These are phyloP conservation scores for Penicillium argentinense DNA, from an alignment of 495 filamentous ascomycete genomes.

Conservation along the genomic window DNA sequence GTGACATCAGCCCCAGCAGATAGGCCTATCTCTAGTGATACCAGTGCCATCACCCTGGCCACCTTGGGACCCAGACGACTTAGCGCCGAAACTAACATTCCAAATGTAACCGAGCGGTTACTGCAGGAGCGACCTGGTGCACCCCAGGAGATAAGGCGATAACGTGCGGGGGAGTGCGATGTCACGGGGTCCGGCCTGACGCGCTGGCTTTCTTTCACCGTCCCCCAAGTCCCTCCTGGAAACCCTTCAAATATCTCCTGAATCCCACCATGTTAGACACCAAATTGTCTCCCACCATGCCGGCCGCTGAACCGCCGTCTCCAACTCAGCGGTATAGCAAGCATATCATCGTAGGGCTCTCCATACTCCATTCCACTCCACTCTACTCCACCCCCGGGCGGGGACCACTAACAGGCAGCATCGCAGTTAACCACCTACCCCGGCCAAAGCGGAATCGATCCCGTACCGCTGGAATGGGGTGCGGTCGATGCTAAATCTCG, in stretches of 20 bases:
- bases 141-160: slow-evolving; percentile 32
- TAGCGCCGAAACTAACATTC: too few relatives aligned
- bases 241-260: too few relatives aligned
- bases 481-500: slow-evolving; percentile 67
- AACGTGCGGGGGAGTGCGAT: slow-evolving; percentile 24
- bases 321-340: slow-evolving; percentile 36
- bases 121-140: too few relatives aligned
- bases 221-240: too few relatives aligned
- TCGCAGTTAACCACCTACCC: slow-evolving; percentile 84
- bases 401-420: not conserved
- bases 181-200: slow-evolving; percentile 1
- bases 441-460: slow-evolving; percentile 89
- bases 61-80: too few relatives aligned
- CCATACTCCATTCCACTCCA: too few relatives aligned
- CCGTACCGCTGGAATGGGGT: slow-evolving; percentile 87
- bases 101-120: too few relatives aligned
- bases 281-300: slow-evolving; percentile 19
- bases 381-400: too few relatives aligned
- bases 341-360: slow-evolving; percentile 41
- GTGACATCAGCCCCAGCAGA: too few relatives aligned
- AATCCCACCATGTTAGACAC: slow-evolving; percentile 20
- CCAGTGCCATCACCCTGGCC: too few relatives aligned
- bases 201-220: too few relatives aligned
- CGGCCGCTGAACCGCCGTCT: slow-evolving; percentile 22
- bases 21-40: too few relatives aligned